Base-by-base conservation (phyloP, 371 early-diverging fungal species). In the Lichtheimia ornata region DNA sequence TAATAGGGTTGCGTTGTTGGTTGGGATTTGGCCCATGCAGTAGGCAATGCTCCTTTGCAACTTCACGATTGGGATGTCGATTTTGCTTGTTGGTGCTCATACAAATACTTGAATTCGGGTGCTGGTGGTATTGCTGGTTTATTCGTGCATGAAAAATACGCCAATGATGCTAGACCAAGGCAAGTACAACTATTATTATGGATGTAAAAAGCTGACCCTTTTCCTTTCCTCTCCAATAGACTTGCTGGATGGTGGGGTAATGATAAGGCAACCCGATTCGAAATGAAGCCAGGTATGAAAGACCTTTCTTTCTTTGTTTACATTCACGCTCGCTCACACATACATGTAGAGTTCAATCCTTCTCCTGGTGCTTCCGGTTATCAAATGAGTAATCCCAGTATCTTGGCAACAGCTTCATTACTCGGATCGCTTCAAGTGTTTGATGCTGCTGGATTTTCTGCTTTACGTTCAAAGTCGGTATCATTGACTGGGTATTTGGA, bases 51-150 rank as follows among this genome's bases (percentile, higher is more conserved):
- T 0, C 89, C 89, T 30, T 72, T 97, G 42, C 57, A 84, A 25
- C 75, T 98, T 59, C 96, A 97, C 74, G 96, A 95, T 61, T 98
- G 98, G 98, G 74, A 89, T 47, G 97, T 96, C 5, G 98, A 98
- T 65, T 97, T 97, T 83, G 98, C 97, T n/a, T 88, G 89, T 61
- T 98, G 98, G 98, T 98, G 97, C 79, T 88, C 95, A 2, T 98
- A 98, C 87, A 98, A 98, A 72, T 98, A 98, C 70, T 76, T 98
- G 50, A 96, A 96, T 69, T 84, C 96, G 1, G 97, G 98, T 9
- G 94, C 97, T 1, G 98, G 98, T 51, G 92, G 92, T 35, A 96
- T 98, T 61, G 95, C 88, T 20, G 94, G 94, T 3, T 79, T 93
- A 14, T 96, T 93, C 69, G 86, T 96, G 6, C 94, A 96, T 61